Percentiles rank a stretch among this genome's conserved stretches.
Conservation (phyloP, 805 yeast genomes). For the Yarrowia yakushimensis region DNA sequence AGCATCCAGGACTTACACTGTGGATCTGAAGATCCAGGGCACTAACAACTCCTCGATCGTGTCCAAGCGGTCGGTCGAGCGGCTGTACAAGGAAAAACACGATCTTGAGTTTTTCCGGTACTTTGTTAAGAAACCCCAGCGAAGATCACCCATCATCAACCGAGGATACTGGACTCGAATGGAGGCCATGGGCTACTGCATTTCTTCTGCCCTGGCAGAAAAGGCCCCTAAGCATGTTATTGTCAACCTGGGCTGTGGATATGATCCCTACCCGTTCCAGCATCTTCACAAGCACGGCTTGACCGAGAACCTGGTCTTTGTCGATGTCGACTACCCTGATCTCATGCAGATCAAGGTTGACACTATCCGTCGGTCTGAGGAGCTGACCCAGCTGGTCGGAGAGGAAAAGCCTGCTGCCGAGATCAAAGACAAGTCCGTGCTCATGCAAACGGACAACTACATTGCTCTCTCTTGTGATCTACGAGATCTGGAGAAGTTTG, state of each 20-base stretch:
- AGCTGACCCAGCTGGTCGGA: slow-evolving; percentile 49
- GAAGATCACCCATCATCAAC: slow-evolving; percentile 77
- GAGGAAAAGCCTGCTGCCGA: slow-evolving; percentile 34
- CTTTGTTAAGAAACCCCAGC: slow-evolving; percentile 61
- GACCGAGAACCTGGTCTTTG: slow-evolving; percentile 45
- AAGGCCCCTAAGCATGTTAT: slow-evolving; percentile 41
- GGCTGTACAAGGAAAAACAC: slow-evolving; percentile 40
- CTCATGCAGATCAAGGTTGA: slow-evolving; percentile 53
- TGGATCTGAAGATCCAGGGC: slow-evolving; percentile 53
- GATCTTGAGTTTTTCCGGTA: slow-evolving; percentile 51
- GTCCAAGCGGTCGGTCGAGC: slow-evolving; percentile 76
- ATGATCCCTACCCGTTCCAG: slow-evolving; percentile 59
- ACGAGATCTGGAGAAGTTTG: slow-evolving; percentile 43
- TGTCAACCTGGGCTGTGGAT: slow-evolving; percentile 78
- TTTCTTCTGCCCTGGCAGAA: slow-evolving; percentile 46
- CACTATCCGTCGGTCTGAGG: slow-evolving; percentile 49
- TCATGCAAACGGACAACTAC: slow-evolving; percentile 46
- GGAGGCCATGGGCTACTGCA: slow-evolving; percentile 57
- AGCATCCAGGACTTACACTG: slow-evolving; percentile 1
- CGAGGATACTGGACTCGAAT: slow-evolving; percentile 81
- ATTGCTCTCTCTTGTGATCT: slow-evolving; percentile 65
- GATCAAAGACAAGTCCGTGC: slow-evolving; percentile 2
- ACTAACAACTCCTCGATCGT: slow-evolving; percentile 82
- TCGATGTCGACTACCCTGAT: slow-evolving; percentile 76
- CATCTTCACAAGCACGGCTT: slow-evolving; percentile 38